phyloP scores from a whole-genome alignment of 768 basidiomycete genomes.

The Candolleomyces efflorescens region DNA sequence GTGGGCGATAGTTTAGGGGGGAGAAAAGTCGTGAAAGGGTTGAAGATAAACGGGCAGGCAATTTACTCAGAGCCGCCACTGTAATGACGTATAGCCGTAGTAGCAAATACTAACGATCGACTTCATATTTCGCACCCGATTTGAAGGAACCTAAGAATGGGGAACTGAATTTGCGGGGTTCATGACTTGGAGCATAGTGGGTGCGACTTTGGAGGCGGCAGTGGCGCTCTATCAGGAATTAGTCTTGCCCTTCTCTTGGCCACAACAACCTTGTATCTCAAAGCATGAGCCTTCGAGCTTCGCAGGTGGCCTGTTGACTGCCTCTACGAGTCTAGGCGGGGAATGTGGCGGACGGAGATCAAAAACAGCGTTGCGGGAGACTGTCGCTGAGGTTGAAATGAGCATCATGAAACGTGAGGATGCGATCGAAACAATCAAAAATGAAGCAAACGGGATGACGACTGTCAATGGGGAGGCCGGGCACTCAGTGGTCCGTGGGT shows the following conservation, averaged over 20 bases:
- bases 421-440: conserved; percentile 20
- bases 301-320: background rate
- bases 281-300: background rate
- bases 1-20: conserved; percentile 15
- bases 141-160: no score
- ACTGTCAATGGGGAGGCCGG: conserved; percentile 12
- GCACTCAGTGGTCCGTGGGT: no score
- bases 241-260: no score
- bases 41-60: background rate
- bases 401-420: conserved; percentile 14
- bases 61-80: background rate
- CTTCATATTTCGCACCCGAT: no score
- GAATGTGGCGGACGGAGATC: conserved; percentile 9
- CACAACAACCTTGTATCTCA: background rate
- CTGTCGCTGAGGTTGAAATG: conserved; percentile 17
- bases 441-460: conserved; percentile 17
- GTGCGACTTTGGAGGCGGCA: background rate
- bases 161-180: no score
- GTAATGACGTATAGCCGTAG: no score
- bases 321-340: background rate
- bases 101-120: no score
- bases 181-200: no score
- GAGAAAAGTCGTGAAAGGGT: background rate
- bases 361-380: conserved; percentile 12
- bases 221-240: background rate